Conservation (phyloP, 2,329 filamentous ascomycete species). For the Calonectria pauciramosa region DNA sequence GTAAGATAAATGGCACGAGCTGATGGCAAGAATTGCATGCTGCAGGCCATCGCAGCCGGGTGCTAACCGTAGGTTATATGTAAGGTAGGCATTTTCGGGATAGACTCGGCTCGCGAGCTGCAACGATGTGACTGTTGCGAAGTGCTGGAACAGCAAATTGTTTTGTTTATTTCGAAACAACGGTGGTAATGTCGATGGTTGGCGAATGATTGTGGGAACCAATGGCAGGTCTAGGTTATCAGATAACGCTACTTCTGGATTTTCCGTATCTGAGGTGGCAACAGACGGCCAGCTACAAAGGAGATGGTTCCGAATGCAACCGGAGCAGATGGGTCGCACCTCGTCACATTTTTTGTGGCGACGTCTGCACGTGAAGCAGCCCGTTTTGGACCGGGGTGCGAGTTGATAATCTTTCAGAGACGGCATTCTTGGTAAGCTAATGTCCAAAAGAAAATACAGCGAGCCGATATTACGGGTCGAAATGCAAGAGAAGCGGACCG, state of each 20-base stretch:
- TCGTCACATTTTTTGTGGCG: constrained; percentile 28
- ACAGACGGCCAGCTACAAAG: constrained; percentile 16
- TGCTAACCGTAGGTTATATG: constrained; percentile 17
- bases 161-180: constrained; percentile 22
- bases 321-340: constrained; percentile 14
- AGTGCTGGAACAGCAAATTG: constrained; percentile 18
- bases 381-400: constrained; percentile 24
- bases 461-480: background rate
- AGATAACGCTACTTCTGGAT: background rate
- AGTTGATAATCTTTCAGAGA: background rate
- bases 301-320: constrained; percentile 22
- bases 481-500: background rate
- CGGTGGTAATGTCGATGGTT: constrained; percentile 12
- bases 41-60: constrained; percentile 13
- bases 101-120: constrained; percentile 19
- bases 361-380: constrained; percentile 21
- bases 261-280: background rate
- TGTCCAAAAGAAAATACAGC: background rate
- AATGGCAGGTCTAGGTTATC: background rate
- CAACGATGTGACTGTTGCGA: constrained; percentile 18
- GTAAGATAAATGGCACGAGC: constrained; percentile 20
- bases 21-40: constrained; percentile 22
- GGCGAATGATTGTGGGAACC: constrained; percentile 10
- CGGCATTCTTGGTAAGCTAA: background rate
- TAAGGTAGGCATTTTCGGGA: constrained; percentile 22